Conservation (phyloP, 1,139 yeast genomes). For the Lodderomyces elongisporus region DNA sequence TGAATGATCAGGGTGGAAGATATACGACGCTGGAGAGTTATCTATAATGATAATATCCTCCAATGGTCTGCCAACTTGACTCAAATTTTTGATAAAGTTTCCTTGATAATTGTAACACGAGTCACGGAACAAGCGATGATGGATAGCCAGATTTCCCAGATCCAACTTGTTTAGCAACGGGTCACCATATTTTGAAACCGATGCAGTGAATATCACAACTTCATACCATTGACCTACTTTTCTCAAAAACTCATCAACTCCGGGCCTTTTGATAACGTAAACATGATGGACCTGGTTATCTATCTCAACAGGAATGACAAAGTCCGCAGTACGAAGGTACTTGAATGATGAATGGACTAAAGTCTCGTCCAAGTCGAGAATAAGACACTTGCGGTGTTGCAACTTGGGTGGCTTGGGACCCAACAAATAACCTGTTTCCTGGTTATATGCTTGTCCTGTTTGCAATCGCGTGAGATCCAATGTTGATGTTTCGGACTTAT, state of each 20-base stretch:
- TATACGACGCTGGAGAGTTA: constrained; percentile 94
- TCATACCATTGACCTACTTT: constrained; percentile 84
- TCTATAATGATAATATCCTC: constrained; percentile 84
- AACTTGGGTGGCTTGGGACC: constrained; percentile 31
- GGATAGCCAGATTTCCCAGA: constrained; percentile 61
- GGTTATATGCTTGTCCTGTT: constrained; percentile 62
- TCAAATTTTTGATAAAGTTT: constrained; percentile 85
- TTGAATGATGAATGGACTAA: constrained; percentile 94
- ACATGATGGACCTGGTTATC: constrained; percentile 91
- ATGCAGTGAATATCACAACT: constrained; percentile 95
- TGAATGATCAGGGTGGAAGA: constrained; percentile 96
- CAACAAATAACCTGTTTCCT: constrained; percentile 59
- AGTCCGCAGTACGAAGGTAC: constrained; percentile 86
- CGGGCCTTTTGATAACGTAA: constrained; percentile 94
- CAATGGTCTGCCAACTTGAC: constrained; percentile 91
- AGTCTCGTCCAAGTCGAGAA: constrained; percentile 92
- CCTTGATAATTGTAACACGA: constrained; percentile 65
- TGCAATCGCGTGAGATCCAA: constrained; percentile 55
- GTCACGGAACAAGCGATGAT: constrained; percentile 90
- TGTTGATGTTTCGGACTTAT: constrained; percentile 23
- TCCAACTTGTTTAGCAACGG: constrained; percentile 90
- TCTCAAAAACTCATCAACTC: constrained; percentile 87
- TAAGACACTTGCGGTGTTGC: constrained; percentile 72
- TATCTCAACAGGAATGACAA: constrained; percentile 81
- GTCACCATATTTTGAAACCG: constrained; percentile 92